A percentile compares a stretch with the other conserved stretches of the same genome.
phyloP scores from a whole-genome alignment of 1,284 basidiomycete genomes.

The Malassezia slooffiae region DNA sequence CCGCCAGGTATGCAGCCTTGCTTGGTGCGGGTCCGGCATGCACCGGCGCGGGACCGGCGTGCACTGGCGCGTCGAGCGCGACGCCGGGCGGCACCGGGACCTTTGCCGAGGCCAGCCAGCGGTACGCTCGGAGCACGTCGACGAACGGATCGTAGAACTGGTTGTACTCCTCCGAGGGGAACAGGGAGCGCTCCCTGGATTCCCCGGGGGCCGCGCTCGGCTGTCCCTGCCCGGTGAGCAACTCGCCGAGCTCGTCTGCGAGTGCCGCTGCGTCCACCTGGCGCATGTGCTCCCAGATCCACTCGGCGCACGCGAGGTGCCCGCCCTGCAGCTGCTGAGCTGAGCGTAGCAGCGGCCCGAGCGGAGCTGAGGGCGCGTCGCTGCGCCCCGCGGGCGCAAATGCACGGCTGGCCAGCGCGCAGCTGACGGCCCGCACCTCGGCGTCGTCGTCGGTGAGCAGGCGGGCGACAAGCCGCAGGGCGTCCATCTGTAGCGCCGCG shows the following conservation, averaged over 20 bases:
- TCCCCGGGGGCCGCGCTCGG: too few relatives aligned
- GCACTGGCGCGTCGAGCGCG: background rate
- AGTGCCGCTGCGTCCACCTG: background rate
- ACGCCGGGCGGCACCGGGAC: background rate
- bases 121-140: slow-evolving; percentile 19
- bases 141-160: slow-evolving; percentile 30
- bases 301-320: slow-evolving; percentile 2
- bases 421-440: slow-evolving; percentile 8
- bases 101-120: background rate
- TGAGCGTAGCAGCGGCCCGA: background rate
- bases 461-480: background rate
- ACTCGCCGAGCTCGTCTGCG: too few relatives aligned
- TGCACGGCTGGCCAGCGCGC: background rate
- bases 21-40: background rate
- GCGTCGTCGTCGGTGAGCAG: slow-evolving; percentile 12
- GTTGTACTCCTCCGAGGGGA: slow-evolving; percentile 29
- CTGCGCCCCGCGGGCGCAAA: background rate
- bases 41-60: background rate
- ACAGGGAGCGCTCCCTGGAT: slow-evolving; percentile 15
- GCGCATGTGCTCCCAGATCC: background rate
- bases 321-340: slow-evolving; percentile 4
- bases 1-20: background rate
- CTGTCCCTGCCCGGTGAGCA: too few relatives aligned
- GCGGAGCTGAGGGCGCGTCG: background rate
- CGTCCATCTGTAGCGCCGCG: too few relatives aligned